These are phyloP conservation scores for Zostera marina DNA, from an alignment of 116 monocot species.

Conservation along the genomic window DNA sequence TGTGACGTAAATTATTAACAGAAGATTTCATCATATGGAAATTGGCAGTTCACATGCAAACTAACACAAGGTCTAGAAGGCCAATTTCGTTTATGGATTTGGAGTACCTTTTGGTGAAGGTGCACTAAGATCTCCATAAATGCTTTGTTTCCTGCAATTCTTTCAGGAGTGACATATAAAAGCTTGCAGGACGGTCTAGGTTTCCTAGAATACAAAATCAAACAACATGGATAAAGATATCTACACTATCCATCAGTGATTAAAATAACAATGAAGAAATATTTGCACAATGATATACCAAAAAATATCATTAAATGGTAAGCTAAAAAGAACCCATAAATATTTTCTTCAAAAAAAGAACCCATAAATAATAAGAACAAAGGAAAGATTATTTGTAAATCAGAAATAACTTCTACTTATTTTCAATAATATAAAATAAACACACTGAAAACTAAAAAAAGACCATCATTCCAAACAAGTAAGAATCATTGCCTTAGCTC, in stretches of 20 bases:
- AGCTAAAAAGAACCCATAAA: background rate
- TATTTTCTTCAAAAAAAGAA: background rate
- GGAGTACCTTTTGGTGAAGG: conserved; percentile 72
- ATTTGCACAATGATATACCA: background rate
- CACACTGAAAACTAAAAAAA: background rate
- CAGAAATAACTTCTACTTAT: no score
- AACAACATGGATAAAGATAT: background rate
- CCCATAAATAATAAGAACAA: background rate
- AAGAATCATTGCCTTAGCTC: conserved; percentile 48
- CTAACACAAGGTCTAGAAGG: background rate
- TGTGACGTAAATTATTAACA: conserved; percentile 16
- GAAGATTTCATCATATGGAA: background rate
- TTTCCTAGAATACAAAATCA: conserved; percentile 31
- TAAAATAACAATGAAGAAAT: background rate
- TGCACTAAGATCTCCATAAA: conserved; percentile 45
- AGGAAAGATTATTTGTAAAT: no score
- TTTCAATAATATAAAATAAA: no score
- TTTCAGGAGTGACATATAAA: conserved; percentile 91
- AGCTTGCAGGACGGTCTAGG: conserved; percentile 78
- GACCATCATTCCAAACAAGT: background rate
- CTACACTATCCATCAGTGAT: background rate
- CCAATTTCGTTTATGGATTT: background rate
- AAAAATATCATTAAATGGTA: background rate
- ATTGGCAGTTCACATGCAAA: background rate
- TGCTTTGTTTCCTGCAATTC: conserved; percentile 51